These are phyloP conservation scores for Diaporthe velutina DNA, from an alignment of 2,329 filamentous ascomycete species.

Conservation along the genomic window DNA sequence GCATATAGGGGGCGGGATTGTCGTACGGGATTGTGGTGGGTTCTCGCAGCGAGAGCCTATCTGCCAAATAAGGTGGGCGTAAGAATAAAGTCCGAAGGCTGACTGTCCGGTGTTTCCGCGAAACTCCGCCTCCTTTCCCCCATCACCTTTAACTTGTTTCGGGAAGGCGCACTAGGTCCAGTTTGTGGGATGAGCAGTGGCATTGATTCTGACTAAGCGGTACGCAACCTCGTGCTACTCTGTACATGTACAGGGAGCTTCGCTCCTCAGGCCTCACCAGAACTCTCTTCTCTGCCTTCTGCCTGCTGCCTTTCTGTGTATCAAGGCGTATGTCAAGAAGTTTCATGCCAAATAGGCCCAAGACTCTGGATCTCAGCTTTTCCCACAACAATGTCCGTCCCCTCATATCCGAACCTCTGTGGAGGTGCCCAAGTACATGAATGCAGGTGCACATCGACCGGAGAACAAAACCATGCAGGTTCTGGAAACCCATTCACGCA, in stretches of 20 bases:
- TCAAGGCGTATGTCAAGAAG: background rate
- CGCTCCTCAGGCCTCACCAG: background rate
- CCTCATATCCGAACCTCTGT: background rate
- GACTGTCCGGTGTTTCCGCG: background rate
- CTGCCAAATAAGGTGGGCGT: background rate
- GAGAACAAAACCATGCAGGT: no score
- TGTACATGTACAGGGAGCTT: background rate
- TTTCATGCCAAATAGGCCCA: background rate
- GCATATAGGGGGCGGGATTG: background rate
- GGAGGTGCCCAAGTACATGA: background rate
- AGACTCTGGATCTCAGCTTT: background rate
- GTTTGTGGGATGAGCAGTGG: background rate
- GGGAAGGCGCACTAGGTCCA: background rate
- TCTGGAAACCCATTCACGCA: background rate
- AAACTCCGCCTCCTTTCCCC: slow-evolving; percentile 14
- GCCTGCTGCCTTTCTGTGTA: background rate
- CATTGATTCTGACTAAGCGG: slow-evolving; percentile 22
- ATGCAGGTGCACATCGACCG: background rate
- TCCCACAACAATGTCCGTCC: background rate
- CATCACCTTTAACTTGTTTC: background rate
- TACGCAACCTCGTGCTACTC: background rate
- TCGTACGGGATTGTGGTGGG: background rate
- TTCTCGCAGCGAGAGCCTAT: background rate
- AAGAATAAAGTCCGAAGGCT: slow-evolving; percentile 4
- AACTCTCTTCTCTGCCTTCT: background rate